Evolutionary conservation across 2,329 filamentous ascomycete genomes (phyloP).

Genomic region (Didymella pinodella): DNA sequence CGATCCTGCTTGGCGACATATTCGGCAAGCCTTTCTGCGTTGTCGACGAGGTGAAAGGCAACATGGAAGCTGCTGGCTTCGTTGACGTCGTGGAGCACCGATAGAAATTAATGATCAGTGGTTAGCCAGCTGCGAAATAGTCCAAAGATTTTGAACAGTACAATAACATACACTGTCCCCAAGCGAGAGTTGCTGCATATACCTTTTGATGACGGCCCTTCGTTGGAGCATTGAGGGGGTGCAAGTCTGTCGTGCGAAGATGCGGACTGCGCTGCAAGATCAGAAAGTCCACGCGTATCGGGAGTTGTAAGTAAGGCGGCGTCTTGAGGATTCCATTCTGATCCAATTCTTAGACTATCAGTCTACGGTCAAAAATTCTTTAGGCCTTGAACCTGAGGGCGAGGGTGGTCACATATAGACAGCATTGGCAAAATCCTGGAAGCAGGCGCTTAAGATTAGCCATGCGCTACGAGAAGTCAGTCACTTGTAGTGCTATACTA

Average conservation of each 20-base stretch:
- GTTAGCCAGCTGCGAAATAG: slow-evolving; percentile 47
- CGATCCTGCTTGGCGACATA: slow-evolving; percentile 38
- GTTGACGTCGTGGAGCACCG: slow-evolving; percentile 59
- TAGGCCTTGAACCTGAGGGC: not conserved
- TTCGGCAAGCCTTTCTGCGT: slow-evolving; percentile 50
- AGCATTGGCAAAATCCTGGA: not conserved
- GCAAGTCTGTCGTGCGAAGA: slow-evolving; percentile 50
- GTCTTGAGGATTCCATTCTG: not conserved
- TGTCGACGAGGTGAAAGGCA: slow-evolving; percentile 50
- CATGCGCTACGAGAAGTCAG: not conserved
- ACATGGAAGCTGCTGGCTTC: slow-evolving; percentile 63
- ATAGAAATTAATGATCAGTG: slow-evolving; percentile 45
- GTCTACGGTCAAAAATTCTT: slow-evolving; percentile 32
- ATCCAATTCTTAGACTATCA: slow-evolving; percentile 19
- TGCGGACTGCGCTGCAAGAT: slow-evolving; percentile 37
- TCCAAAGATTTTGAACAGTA: slow-evolving; percentile 60
- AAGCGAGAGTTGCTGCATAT: slow-evolving; percentile 41
- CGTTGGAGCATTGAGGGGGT: slow-evolving; percentile 56
- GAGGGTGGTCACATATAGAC: not conserved
- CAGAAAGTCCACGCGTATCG: slow-evolving; percentile 42
- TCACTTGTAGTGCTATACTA: not conserved
- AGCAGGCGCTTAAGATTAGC: not conserved
- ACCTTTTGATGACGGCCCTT: slow-evolving; percentile 29
- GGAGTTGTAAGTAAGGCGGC: slow-evolving; percentile 29
- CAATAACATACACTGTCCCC: slow-evolving; percentile 37